Evolutionary conservation across 2,329 filamentous ascomycete genomes (phyloP).

Genomic region (Epichloe bromicola): DNA sequence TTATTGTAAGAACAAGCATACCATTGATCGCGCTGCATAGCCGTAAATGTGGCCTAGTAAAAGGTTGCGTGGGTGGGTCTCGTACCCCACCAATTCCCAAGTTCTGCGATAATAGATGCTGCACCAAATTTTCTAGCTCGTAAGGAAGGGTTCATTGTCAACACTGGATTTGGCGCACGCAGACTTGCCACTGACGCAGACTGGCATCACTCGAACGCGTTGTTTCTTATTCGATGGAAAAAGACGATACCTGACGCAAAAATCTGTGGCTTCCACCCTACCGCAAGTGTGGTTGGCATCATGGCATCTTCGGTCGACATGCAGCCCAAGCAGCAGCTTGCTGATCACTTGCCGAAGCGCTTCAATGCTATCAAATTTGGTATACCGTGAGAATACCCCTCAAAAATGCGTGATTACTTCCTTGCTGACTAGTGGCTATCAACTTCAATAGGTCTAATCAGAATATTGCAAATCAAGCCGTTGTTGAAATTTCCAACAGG

Average conservation of each 20-base stretch:
- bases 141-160: not conserved
- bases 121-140: not conserved
- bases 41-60: too few relatives aligned
- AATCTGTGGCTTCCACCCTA: not conserved
- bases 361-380: slow-evolving; percentile 89
- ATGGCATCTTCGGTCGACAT: not conserved
- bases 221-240: not conserved
- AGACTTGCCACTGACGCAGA: not conserved
- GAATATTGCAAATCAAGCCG: slow-evolving; percentile 89
- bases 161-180: not conserved
- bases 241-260: not conserved
- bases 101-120: not conserved
- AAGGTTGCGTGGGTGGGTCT: too few relatives aligned
- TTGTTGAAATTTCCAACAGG: slow-evolving; percentile 87
- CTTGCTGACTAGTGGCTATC: not conserved
- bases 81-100: too few relatives aligned
- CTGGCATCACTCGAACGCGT: not conserved
- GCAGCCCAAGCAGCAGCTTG: slow-evolving; percentile 33
- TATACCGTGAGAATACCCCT: slow-evolving; percentile 48
- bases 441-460: slow-evolving; percentile 56
- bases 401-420: not conserved
- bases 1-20: too few relatives aligned
- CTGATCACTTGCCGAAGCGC: slow-evolving; percentile 74
- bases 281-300: not conserved
- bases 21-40: too few relatives aligned